Percentiles rank a stretch among this genome's conserved stretches.
Conservation (phyloP, 768 basidiomycete species). For the Podaxis carcinomalis region DNA sequence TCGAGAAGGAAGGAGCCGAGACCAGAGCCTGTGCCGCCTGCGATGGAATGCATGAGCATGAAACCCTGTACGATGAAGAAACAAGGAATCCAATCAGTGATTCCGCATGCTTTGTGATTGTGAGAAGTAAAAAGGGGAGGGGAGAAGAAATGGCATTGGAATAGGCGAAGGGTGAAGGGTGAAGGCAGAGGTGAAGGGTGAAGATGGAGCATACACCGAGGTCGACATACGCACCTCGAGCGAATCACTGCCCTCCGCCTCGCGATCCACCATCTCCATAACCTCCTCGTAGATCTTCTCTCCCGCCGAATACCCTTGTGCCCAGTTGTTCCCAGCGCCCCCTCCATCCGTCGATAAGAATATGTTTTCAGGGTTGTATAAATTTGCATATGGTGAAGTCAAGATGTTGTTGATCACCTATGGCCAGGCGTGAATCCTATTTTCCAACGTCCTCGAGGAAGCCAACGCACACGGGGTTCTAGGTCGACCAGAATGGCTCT, state of each 20-base stretch:
- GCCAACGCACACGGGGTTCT: slow-evolving; percentile 77
- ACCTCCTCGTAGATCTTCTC: slow-evolving; percentile 93
- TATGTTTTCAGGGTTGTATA: slow-evolving; percentile 99
- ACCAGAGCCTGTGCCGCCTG: slow-evolving; percentile 97
- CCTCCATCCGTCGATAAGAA: slow-evolving; percentile 95
- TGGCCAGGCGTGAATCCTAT: slow-evolving; percentile 9
- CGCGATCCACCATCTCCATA: slow-evolving; percentile 98
- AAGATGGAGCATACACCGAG: background rate
- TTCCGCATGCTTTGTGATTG: background rate
- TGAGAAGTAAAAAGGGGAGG: background rate
- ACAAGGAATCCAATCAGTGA: background rate
- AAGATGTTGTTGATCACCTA: slow-evolving; percentile 97
- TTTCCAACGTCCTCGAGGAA: background rate
- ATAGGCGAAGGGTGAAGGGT: background rate
- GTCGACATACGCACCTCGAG: slow-evolving; percentile 63
- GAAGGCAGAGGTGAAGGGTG: background rate
- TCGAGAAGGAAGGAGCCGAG: slow-evolving; percentile 98
- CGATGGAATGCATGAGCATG: slow-evolving; percentile 98
- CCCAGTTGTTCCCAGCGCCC: slow-evolving; percentile 99
- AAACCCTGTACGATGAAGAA: slow-evolving; percentile 68
- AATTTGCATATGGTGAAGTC: slow-evolving; percentile 77
- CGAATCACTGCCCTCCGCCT: slow-evolving; percentile 96
- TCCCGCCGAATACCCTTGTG: slow-evolving; percentile 87
- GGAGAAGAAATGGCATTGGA: background rate
- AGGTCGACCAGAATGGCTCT: slow-evolving; percentile 94